Conservation (phyloP, 2,329 filamentous ascomycete species). For the Paracorniculantispora psalliotae region DNA sequence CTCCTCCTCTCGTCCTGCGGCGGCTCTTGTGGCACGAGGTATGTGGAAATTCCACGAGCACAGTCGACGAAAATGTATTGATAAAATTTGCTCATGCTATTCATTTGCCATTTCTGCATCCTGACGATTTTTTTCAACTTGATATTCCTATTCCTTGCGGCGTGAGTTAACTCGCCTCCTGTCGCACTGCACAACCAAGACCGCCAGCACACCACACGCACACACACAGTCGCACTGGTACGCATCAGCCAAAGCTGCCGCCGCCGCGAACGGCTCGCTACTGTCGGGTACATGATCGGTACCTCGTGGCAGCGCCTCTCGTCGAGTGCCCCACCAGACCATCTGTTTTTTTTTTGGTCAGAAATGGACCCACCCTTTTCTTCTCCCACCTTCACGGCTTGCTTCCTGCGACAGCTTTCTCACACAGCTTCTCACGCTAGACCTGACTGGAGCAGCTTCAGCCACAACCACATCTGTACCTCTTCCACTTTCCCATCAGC, state of each 20-base stretch:
- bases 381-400: too few relatives aligned
- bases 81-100: too few relatives aligned
- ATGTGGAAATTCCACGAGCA: too few relatives aligned
- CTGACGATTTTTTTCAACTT: too few relatives aligned
- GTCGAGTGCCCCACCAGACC: not conserved
- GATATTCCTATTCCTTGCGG: too few relatives aligned
- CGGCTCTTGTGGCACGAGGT: not conserved
- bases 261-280: not conserved
- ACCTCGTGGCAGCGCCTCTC: not conserved
- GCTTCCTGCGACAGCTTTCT: not conserved
- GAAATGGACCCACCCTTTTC: slow-evolving; percentile 4
- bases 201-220: too few relatives aligned
- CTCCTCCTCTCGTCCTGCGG: too few relatives aligned
- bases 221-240: not conserved
- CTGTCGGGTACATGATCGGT: not conserved
- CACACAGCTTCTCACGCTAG: not conserved
- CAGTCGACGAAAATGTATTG: too few relatives aligned
- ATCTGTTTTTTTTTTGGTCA: slow-evolving; percentile 2
- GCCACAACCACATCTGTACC: not conserved
- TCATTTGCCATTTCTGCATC: too few relatives aligned
- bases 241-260: not conserved
- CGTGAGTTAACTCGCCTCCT: too few relatives aligned
- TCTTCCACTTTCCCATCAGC: not conserved
- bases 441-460: slow-evolving; percentile 5
- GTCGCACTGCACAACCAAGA: not conserved